Base-by-base conservation (phyloP, 768 basidiomycete species). In the Plicaturopsis crispa region DNA sequence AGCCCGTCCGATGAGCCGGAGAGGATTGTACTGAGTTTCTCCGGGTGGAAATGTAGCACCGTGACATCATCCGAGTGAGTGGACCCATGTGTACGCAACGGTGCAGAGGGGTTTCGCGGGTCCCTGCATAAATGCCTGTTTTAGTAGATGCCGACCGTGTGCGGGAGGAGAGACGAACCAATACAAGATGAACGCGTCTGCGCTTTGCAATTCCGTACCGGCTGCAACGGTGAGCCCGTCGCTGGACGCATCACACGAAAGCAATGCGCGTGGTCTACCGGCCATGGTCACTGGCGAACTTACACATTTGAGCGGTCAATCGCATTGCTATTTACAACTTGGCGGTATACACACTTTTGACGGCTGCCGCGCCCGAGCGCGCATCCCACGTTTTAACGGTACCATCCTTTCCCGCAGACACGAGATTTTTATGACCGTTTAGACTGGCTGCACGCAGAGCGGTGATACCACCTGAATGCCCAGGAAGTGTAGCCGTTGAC, bases 51-150 rank as follows among this genome's bases (percentile, higher is more conserved):
- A 38, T 73, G 72, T 0, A 94, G 57, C 4, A 75, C 67, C 0
- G 92, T 94, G 40, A 97, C 77, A 52, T 97, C 92, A 57, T 97
- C 92, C 3, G 91, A 93, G 52, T 97, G 92, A 0, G 89, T 90
- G 3, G 84, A 87, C 3, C 75, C 64, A 57, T 96, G 91, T n/a
- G 65, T 67, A 22, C 86, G 77, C 2, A 89, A 53, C 4, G 83
- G 84, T 1, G 72, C 67, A 2, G 65, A 68, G 7, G 89, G 78
- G 38, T 78, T 75, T n/a, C 92, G 76, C 14, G 83, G 82, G 56
- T 97, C 92, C 88, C 89, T 91, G 51, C 18, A 33, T n/a, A n/a
- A n/a, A n/a, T n/a, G n/a, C n/a, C n/a, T n/a, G n/a, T n/a, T n/a
- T n/a, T n/a, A n/a, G n/a, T n/a, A n/a, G n/a, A n/a, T n/a, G n/a